Evolutionary conservation across 2,329 filamentous ascomycete genomes (phyloP), one percentile per base, ranked within the genome.

Genomic region (Orbilia oligospora): DNA sequence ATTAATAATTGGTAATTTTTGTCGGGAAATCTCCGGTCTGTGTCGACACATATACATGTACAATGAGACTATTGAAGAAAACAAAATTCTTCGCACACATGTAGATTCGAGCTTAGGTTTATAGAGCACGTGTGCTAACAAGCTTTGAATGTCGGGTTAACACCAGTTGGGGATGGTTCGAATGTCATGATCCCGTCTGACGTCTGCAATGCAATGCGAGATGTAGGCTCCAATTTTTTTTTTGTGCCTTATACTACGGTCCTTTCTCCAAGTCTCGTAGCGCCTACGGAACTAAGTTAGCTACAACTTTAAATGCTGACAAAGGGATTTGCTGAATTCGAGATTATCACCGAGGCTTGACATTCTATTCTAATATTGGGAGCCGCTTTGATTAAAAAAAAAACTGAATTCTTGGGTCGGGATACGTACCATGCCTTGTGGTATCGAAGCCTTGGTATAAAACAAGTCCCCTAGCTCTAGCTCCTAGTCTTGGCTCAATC

Each of bases 171-270:
- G 53, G 56, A 61, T 61, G 12, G 33, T 61, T 61, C 30, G 9
- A 61, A 27, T 61, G 36, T 44, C 56, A 61, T 41, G 33, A 41
- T 61, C 56, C 56, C 22, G 56, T 44, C 44, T 24, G 36, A 61
- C 20, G 24, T 22, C 56, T 27, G 56, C 36, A 61, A 44, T 61
- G 56, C 56, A 61, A 61, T 41, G 56, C 27, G 44, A 61, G 56
- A 24, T 24, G 16, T 61, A 61, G 56, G 56, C 56, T 61, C 56
- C 56, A 41, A 44, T 20, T 44, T 58, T 38, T 58, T 38, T 58
- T 46, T 1, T 14, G 33, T 5, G 18, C 53, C 53, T 58, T 58
- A n/a, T n/a, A 38, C n/a, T 58, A 41, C 30, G n/a, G 9, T 18
- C 27, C 6, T 30, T n/a, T n/a, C 30, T 58, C 18, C 3, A 61